These are phyloP conservation scores for Tetrapisispora namnaoensis DNA, from an alignment of 805 yeast genomes.

Conservation along the genomic window DNA sequence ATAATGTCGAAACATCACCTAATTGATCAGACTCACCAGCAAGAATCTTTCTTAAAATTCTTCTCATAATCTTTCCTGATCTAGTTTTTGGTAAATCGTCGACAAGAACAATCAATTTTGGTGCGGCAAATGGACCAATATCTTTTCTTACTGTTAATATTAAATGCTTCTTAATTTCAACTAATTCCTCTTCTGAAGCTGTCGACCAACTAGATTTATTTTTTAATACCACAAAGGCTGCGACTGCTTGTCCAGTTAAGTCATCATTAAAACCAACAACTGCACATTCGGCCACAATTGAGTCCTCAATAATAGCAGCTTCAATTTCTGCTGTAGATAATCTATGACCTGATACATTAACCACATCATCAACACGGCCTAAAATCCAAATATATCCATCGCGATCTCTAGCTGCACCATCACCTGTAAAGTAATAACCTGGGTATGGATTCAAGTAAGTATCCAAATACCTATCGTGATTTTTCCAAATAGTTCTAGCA, in stretches of 20 bases:
- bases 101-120: slow-evolving; percentile 61
- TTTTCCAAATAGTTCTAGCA: slow-evolving; percentile 74
- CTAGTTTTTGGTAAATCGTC: slow-evolving; percentile 78
- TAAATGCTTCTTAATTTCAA: slow-evolving; percentile 50
- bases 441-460: slow-evolving; percentile 79
- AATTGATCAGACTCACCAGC: slow-evolving; percentile 72
- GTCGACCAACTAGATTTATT: slow-evolving; percentile 31
- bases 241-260: slow-evolving; percentile 79
- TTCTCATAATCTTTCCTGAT: slow-evolving; percentile 82
- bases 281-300: slow-evolving; percentile 65
- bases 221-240: slow-evolving; percentile 71
- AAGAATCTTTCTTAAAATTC: slow-evolving; percentile 67
- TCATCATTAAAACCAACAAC: slow-evolving; percentile 79
- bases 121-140: slow-evolving; percentile 83
- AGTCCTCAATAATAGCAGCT: slow-evolving; percentile 68
- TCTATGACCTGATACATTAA: slow-evolving; percentile 79
- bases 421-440: slow-evolving; percentile 78
- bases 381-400: slow-evolving; percentile 81
- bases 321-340: slow-evolving; percentile 85
- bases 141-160: slow-evolving; percentile 64
- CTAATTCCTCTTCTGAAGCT: slow-evolving; percentile 36
- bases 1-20: slow-evolving; percentile 70
- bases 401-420: slow-evolving; percentile 78
- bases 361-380: slow-evolving; percentile 85
- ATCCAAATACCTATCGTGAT: slow-evolving; percentile 64